A percentile compares a stretch with the other conserved stretches of the same genome.
phyloP scores from a whole-genome alignment of 176 grass and related monocot genomes.

The Bonia amplexicaulis region DNA sequence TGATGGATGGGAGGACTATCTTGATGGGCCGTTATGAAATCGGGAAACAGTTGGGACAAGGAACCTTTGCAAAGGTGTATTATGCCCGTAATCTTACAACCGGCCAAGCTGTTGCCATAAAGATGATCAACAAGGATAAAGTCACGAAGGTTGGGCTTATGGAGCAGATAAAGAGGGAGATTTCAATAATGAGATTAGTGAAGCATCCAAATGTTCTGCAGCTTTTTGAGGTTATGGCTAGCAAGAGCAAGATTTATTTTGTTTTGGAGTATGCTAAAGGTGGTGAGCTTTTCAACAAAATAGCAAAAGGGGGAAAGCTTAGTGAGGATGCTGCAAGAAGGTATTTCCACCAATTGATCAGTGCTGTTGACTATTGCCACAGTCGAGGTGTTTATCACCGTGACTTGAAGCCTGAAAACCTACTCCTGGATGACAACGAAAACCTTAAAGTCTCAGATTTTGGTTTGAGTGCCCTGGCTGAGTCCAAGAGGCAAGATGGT shows the following conservation, averaged over 20 bases:
- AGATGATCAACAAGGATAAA: conserved; percentile 94
- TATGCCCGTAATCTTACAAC: conserved; percentile 74
- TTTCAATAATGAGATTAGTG: conserved; percentile 86
- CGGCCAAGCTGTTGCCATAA: conserved; percentile 80
- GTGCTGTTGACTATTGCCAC: conserved; percentile 89
- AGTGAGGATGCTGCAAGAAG: conserved; percentile 61
- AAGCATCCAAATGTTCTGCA: conserved; percentile 85
- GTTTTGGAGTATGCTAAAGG: conserved; percentile 92
- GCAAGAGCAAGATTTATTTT: conserved; percentile 90
- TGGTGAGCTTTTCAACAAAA: conserved; percentile 87
- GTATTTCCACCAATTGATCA: conserved; percentile 90
- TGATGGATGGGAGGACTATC: conserved; percentile 61
- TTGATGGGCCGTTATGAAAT: conserved; percentile 84
- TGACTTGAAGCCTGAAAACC: conserved; percentile 92
- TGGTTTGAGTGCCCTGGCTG: conserved; percentile 80
- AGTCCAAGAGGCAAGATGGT: conserved; percentile 77
- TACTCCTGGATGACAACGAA: conserved; percentile 81
- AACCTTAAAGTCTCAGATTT: conserved; percentile 98
- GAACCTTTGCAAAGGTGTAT: conserved; percentile 93
- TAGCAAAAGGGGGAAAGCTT: conserved; percentile 75
- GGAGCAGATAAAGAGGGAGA: conserved; percentile 93
- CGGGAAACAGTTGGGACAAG: conserved; percentile 83
- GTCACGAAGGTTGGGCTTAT: conserved; percentile 77
- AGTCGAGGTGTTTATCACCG: conserved; percentile 87
- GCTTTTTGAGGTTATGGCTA: conserved; percentile 91